Evolutionary conservation across 805 yeast species (phyloP), one percentile per base, ranked within the genome.

Genomic region (Peterozyma toletana): DNA sequence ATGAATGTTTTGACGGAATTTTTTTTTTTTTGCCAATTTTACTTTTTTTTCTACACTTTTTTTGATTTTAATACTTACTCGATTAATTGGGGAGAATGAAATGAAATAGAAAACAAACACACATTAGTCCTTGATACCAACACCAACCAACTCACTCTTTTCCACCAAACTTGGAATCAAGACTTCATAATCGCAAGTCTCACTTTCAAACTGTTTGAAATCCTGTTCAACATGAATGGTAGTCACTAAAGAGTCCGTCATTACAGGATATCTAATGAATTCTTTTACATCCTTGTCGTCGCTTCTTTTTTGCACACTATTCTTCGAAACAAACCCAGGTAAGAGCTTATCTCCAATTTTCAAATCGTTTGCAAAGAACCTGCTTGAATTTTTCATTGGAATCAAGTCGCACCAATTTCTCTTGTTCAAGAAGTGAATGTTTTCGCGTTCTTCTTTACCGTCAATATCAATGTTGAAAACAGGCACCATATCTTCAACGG

Each of bases 401-500:
- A 84, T 71, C 47, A 85, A 67, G 57, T 83, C 90, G 35, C 82
- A 69, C 80, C 84, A 85, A 60, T 85, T 85, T 57, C 95, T 68
- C 47, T 70, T 76, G 54, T 83, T 83, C 63, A 81, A 57, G 49
- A 77, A 78, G 48, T 67, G 66, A 9, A 55, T 52, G 54, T 76
- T 81, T 11, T 53, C 58, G 45, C 83, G 64, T 2, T 41, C 35
- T 11, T 5, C 5, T 2, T 62, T 50, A 2, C 81, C 84, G 48
- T 80, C 73, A 0, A 80, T 78, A 42, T 86, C 86, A 18, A 60
- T 56, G 3, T 64, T 54, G 61, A 90, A 89, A 7, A 89, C 53
- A 1, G 86, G 84, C n/a, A 88, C 77, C 57, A 85, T 73, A 53
- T 88, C 93, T 59, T 91, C 97, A 50, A 79, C 86, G 3, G 90